Evolutionary conservation across 352 stramenopile genomes (phyloP), one percentile per base, ranked within the genome.

Genomic region (Globisporangium solare): DNA sequence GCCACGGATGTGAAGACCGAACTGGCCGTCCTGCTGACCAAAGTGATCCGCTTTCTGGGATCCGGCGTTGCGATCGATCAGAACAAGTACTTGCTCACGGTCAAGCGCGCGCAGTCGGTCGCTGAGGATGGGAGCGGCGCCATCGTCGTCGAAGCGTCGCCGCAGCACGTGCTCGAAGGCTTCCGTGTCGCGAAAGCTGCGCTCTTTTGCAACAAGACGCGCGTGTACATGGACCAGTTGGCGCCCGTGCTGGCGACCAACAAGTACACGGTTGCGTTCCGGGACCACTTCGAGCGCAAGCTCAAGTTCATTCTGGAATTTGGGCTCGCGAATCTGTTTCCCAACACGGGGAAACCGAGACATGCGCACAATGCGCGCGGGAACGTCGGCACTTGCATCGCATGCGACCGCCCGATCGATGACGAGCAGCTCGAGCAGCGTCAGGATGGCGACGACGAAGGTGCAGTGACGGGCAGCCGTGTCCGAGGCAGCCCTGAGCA

Each of bases 281-380:
- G 78, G 2, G 76, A 85, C 41, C 41, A 61, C 7, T 82, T 84
- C 27, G 70, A 72, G 49, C 67, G 71, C 1, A 70, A 72, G 12
- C 54, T 86, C 24, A 51, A 61, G 7, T 85, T 83, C 42, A 72
- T 88, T 10, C 41, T 88, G 0, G 70, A 73, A 51, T 86, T 84
- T 39, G 75, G 78, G 1, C 68, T 88, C 21, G 72, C 76, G 10
- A 86, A 88, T 27, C 52, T 88, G 4, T 88, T 88, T 41, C 73
- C 78, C 0, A 88, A 85, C 47, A 42, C 60, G 0, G 75, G 71
- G 1, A 63, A 69, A 18, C 65, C 69, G 2, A 68, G 61, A 20
- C 68, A 76, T 21, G 61, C 73, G 1, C 56, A 64, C 10, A 63
- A 72, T 68, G 21, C 47, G 70, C 10, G 48, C 61, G 3, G 61